phyloP scores from a whole-genome alignment of 2,329 filamentous ascomycete genomes.

The Sarocladium kiliense region DNA sequence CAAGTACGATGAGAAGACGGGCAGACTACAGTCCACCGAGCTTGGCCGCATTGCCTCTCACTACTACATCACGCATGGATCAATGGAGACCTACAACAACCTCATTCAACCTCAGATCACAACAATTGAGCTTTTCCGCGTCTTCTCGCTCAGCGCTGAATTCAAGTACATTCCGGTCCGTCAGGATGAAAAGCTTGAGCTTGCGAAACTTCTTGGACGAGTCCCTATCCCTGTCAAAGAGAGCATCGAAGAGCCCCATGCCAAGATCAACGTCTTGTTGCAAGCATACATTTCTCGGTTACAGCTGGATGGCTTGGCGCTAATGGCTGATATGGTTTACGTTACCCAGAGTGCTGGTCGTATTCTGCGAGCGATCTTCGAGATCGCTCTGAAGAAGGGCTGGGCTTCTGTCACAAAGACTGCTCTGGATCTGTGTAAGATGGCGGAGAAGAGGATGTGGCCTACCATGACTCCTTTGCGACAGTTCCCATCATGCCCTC shows the following conservation, averaged over 20 bases:
- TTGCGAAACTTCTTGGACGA: slow-evolving; percentile 82
- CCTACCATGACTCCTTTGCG: slow-evolving; percentile 94
- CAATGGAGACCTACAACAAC: slow-evolving; percentile 95
- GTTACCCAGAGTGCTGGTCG: slow-evolving; percentile 96
- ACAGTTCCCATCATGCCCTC: slow-evolving; percentile 78
- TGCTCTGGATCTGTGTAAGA: slow-evolving; percentile 92
- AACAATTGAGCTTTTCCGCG: slow-evolving; percentile 91
- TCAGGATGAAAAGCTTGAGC: slow-evolving; percentile 94
- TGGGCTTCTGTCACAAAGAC: slow-evolving; percentile 92
- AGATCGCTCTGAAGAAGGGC: slow-evolving; percentile 94
- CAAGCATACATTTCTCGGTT: slow-evolving; percentile 96
- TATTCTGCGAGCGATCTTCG: slow-evolving; percentile 91
- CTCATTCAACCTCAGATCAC: slow-evolving; percentile 91
- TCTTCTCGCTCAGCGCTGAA: slow-evolving; percentile 93
- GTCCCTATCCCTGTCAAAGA: slow-evolving; percentile 98
- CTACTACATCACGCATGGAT: slow-evolving; percentile 95
- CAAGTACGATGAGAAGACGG: slow-evolving; percentile 93
- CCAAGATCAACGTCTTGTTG: slow-evolving; percentile 95
- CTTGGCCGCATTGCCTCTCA: slow-evolving; percentile 94
- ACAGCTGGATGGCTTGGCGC: slow-evolving; percentile 84
- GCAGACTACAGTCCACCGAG: slow-evolving; percentile 84
- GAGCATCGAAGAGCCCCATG: slow-evolving; percentile 91
- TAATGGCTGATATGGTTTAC: slow-evolving; percentile 99
- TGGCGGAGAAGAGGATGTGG: slow-evolving; percentile 99
- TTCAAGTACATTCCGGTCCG: slow-evolving; percentile 99